Conservation (phyloP, 2,329 filamentous ascomycete species). For the Alternaria sp. region DNA sequence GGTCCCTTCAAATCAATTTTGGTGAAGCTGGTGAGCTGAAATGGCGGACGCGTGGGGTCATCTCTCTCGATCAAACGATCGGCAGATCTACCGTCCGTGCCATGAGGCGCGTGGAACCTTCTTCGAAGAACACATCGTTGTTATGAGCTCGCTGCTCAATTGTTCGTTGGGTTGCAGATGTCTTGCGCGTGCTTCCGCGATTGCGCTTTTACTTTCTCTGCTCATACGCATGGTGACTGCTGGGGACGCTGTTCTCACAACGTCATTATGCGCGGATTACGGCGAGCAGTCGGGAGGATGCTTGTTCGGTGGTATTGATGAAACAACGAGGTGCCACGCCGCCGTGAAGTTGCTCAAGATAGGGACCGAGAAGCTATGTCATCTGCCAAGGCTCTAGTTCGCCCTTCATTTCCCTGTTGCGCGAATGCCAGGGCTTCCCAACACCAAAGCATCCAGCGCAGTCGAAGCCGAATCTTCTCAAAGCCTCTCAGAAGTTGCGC, state of each 20-base stretch:
- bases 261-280: neutral
- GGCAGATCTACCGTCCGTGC: conserved; percentile 7
- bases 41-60: conserved; percentile 20
- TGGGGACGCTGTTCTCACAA: neutral
- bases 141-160: neutral
- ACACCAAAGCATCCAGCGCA: neutral
- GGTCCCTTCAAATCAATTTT: neutral
- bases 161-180: neutral
- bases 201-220: neutral
- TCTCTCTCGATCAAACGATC: conserved; percentile 3
- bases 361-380: neutral
- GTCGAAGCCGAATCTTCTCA: neutral
- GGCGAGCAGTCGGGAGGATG: neutral
- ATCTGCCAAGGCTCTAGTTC: conserved; percentile 9
- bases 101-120: neutral
- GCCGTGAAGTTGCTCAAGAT: neutral
- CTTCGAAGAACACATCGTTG: neutral
- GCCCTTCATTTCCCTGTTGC: conserved; percentile 5
- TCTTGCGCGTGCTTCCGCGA: neutral
- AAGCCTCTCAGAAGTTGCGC: neutral
- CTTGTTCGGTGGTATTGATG: conserved; percentile 3
- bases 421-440: neutral
- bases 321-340: conserved; percentile 8
- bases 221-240: no score
- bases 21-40: conserved; percentile 12